Evolutionary conservation across 768 basidiomycete species (phyloP), one percentile per base, ranked within the genome.

Genomic region (Exsudoporus frostii): DNA sequence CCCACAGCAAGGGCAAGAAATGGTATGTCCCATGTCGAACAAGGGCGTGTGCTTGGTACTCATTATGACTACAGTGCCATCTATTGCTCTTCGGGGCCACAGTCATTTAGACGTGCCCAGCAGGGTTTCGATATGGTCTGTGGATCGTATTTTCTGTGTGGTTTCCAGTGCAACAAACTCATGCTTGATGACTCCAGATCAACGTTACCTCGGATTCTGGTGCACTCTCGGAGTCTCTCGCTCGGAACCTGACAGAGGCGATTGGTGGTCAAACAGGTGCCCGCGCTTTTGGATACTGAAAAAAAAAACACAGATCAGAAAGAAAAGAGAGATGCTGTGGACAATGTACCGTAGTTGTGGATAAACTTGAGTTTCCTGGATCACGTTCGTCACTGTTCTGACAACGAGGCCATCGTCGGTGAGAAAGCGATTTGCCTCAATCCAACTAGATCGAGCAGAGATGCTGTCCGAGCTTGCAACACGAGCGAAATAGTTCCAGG

Each of bases 1-100:
- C 80, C 0, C 85, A 87, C 57, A 62, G 59, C 39, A 76, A 76
- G 9, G 75, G 78, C 20, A 88, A 86, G 73, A 88, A 87, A 72
- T 85, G 84, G 85, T 85, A 52, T 19, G 73, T 20, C 11, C 22
- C n/a, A 9, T 30, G 25, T 53, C 41, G 22, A 42, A 7, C 39
- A 4, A 29, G 9, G 32, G 11, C 13, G 3, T 14, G 1, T 20
- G 22, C 2, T 32, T 22, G 9, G 27, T 33, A 22, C 20, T 54
- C 14, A 53, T 20, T 7, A 33, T 39, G n/a, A 20, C 17, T 38
- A 7, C 33, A 81, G 81, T 57, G 81, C 74, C 2, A 75, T 80
- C 34, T 81, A 56, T 58, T 82, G 81, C 57, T 74, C 67, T 13
- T 72, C 72, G 0, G 81, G 81, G 27, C 45, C 66, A 13, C 77